Evolutionary conservation across 208 protist species (phyloP), one percentile per base, ranked within the genome.

Genomic region (Leishmania turanica): DNA sequence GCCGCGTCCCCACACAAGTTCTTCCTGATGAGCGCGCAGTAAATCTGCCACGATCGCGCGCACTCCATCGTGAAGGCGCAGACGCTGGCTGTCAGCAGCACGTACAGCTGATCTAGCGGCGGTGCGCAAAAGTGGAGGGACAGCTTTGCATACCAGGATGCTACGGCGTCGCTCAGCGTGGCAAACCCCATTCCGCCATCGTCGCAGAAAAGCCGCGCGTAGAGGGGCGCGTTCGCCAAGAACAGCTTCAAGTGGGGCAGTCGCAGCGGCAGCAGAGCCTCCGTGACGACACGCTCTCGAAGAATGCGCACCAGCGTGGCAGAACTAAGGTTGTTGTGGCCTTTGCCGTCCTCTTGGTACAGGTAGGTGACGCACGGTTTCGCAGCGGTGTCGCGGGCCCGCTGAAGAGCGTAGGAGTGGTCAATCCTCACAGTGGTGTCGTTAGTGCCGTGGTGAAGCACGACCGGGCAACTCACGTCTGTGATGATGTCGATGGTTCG

Each of bases 391-490:
- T 91, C 90, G 53, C 91, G 89, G 17, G 65, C 78, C 21, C 78
- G 69, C 83, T 94, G 89, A 21, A 97, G 81, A 51, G 76, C 75
- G 51, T 94, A 84, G 24, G 92, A 86, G 84, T 97, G 93, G 31
- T 87, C 81, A 66, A 96, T 89, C 42, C 92, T 88, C 8, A 98
- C 92, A 27, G 89, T 87, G 51, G 87, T 87, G 74, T 98, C 96
- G 60, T 89, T 65, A 37, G 80, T 89, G 75, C 96, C 96, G 83
- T 98, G 96, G 31, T 97, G 91, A 53, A 98, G 89, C 49, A 96
- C 90, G 1, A 98, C 88, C 4, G 93, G 96, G 37, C 89, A 92
- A 40, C 86, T 79, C 37, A 98, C 89, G 27, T 90, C 78, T n/a
- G 84, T 87, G 79, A 97, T 95, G 49, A 92, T 84, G 78, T 97